phyloP scores from a whole-genome alignment of 2,329 filamentous ascomycete genomes.

The Aureobasidium zeae region DNA sequence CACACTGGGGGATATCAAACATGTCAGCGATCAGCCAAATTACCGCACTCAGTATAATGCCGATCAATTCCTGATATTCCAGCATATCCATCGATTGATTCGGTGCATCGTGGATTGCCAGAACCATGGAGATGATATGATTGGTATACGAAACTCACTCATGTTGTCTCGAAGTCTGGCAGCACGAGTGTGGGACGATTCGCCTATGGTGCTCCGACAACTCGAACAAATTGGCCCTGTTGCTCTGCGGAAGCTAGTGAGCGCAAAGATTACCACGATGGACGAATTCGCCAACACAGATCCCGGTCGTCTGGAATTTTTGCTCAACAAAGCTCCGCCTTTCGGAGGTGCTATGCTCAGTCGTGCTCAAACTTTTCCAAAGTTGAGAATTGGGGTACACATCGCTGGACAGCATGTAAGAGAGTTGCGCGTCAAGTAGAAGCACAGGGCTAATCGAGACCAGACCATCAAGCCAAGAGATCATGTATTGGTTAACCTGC shows the following conservation, averaged over 20 bases:
- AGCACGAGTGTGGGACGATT: conserved; percentile 73
- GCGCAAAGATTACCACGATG: conserved; percentile 61
- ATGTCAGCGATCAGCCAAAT: conserved; percentile 49
- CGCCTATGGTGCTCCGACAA: conserved; percentile 71
- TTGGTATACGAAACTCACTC: conserved; percentile 58
- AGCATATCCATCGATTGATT: conserved; percentile 58
- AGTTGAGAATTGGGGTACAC: conserved; percentile 47
- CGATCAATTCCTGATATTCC: conserved; percentile 57
- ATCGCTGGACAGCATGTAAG: conserved; percentile 40
- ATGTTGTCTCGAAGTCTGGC: conserved; percentile 69
- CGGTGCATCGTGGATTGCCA: conserved; percentile 71
- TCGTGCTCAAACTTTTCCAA: conserved; percentile 61
- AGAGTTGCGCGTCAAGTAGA: conserved; percentile 18
- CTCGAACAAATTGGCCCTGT: conserved; percentile 68
- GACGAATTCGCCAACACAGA: conserved; percentile 59
- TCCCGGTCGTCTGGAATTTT: conserved; percentile 62
- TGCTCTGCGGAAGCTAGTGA: conserved; percentile 62
- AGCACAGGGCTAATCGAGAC: conserved; percentile 21
- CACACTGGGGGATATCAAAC: conserved; percentile 58
- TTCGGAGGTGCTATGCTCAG: conserved; percentile 65
- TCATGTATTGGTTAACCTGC: conserved; percentile 51
- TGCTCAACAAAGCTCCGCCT: conserved; percentile 70
- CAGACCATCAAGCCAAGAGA: conserved; percentile 30
- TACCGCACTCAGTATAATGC: conserved; percentile 48
- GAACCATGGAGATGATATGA: conserved; percentile 52